phyloP scores from a whole-genome alignment of 164 flowering plant species.

The Tetracentron sinense region DNA sequence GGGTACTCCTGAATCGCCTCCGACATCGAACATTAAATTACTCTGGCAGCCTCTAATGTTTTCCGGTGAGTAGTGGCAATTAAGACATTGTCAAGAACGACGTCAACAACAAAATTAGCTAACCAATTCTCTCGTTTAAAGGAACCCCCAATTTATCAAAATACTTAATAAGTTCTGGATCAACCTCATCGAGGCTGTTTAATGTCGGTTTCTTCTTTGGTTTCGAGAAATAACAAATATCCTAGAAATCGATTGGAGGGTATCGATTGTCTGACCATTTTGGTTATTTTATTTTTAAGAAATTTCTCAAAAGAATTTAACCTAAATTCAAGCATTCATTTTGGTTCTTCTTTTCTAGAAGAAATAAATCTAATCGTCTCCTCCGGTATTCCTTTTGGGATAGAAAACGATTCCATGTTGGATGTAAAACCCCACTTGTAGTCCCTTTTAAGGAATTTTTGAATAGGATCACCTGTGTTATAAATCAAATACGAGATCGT shows the following conservation, averaged over 20 bases:
- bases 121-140: slow-evolving; percentile 70
- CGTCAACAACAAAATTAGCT: slow-evolving; percentile 94
- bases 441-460: slow-evolving; percentile 60
- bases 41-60: slow-evolving; percentile 68
- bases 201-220: slow-evolving; percentile 77
- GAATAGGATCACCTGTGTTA: slow-evolving; percentile 46
- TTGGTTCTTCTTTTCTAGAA: slow-evolving; percentile 66
- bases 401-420: slow-evolving; percentile 67
- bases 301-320: slow-evolving; percentile 64
- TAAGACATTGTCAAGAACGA: slow-evolving; percentile 87
- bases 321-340: slow-evolving; percentile 91
- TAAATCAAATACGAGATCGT: no score
- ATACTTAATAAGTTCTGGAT: slow-evolving; percentile 69
- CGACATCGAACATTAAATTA: slow-evolving; percentile 90
- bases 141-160: slow-evolving; percentile 73
- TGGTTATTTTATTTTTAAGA: slow-evolving; percentile 72
- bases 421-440: slow-evolving; percentile 71
- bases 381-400: slow-evolving; percentile 83
- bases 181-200: slow-evolving; percentile 81
- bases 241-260: slow-evolving; percentile 71
- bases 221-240: slow-evolving; percentile 76
- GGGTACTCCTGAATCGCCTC: slow-evolving; percentile 92
- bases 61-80: slow-evolving; percentile 92
- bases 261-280: slow-evolving; percentile 85
- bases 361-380: slow-evolving; percentile 74